A percentile compares a stretch with the other conserved stretches of the same genome.
Evolutionary conservation across 2,329 filamentous ascomycete species (phyloP).

Genomic region (Cladophialophora chaetospira): DNA sequence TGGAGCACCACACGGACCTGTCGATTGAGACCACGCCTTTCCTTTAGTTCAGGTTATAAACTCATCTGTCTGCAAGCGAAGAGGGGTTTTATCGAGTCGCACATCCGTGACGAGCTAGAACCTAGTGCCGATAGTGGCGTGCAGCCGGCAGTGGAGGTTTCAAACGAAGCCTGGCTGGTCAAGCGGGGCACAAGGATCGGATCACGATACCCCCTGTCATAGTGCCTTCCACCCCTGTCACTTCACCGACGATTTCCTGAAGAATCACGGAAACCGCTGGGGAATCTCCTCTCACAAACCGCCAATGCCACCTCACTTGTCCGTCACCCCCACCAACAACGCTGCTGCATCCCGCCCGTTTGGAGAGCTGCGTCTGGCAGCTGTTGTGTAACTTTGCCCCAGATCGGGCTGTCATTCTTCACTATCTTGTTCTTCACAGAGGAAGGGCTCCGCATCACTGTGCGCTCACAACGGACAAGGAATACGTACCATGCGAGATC

Average conservation of each 20-base stretch:
- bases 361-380: conserved; percentile 1
- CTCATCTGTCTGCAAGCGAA: neutral
- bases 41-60: neutral
- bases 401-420: conserved; percentile 9
- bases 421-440: neutral
- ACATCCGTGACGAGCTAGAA: neutral
- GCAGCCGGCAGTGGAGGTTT: neutral
- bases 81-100: neutral
- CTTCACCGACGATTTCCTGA: neutral
- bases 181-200: neutral
- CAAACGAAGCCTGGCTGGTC: neutral
- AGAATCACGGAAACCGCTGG: conserved; percentile 2
- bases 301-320: conserved; percentile 6
- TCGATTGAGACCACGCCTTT: neutral
- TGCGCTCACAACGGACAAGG: conserved; percentile 2
- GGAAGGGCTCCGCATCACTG: neutral
- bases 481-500: conserved; percentile 15
- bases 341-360: conserved; percentile 11
- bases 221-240: neutral
- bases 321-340: neutral
- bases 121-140: neutral
- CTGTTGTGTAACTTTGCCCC: conserved; percentile 14
- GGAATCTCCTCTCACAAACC: neutral
- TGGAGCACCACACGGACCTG: neutral
- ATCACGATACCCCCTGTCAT: neutral